Percentiles rank a stretch among this genome's conserved stretches.
Evolutionary conservation across 129 eudicot species (phyloP).

Genomic region (Erigeron canadensis): DNA sequence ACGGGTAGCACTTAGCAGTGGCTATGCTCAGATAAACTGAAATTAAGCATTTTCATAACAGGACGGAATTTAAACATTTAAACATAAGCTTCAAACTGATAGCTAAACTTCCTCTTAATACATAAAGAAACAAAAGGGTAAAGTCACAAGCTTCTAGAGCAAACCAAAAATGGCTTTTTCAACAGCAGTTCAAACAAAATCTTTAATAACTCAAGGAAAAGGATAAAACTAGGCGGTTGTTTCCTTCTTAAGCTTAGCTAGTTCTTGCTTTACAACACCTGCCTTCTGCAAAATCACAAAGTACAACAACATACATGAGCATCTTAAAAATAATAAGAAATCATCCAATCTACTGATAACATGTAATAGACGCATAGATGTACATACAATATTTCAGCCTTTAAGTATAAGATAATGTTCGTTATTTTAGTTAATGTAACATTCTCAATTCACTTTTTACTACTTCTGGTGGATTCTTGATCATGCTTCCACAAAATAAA

Average conservation of each 20-base stretch:
- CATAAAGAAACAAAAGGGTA: background rate
- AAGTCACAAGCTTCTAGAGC: constrained; percentile 23
- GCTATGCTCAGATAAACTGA: background rate
- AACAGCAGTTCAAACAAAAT: constrained; percentile 9
- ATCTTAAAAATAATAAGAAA: background rate
- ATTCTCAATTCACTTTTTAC: too few relatives aligned
- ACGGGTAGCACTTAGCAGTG: background rate
- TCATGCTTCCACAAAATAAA: background rate
- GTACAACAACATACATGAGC: background rate
- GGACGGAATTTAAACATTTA: too few relatives aligned
- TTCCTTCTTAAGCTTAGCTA: constrained; percentile 50
- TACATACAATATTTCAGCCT: background rate
- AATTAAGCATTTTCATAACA: constrained; percentile 8
- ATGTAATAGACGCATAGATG: background rate
- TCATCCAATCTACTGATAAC: background rate
- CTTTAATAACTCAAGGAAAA: constrained; percentile 6
- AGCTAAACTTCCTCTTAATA: constrained; percentile 15
- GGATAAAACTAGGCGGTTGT: constrained; percentile 25
- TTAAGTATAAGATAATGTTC: background rate
- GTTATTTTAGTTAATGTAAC: background rate
- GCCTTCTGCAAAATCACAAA: constrained; percentile 45
- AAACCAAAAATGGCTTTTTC: constrained; percentile 22
- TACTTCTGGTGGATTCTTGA: too few relatives aligned
- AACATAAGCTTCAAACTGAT: constrained; percentile 9
- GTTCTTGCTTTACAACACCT: constrained; percentile 56